Evolutionary conservation across 257 asterid species (phyloP).

Genomic region (Verbena officinalis): DNA sequence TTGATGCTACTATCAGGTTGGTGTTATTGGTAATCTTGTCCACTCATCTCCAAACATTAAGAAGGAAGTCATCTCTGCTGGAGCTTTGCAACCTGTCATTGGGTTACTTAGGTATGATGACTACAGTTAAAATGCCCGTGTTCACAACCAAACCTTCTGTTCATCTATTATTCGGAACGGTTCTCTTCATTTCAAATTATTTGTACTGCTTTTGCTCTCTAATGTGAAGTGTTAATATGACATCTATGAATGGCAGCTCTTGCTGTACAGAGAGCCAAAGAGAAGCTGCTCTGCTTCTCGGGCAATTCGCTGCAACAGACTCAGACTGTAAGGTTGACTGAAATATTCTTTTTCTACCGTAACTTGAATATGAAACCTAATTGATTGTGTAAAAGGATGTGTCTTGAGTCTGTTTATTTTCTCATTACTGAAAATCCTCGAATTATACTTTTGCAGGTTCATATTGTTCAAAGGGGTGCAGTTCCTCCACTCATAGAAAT

Average conservation of each 20-base stretch:
- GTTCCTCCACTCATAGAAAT: constrained; percentile 91
- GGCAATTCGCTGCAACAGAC: constrained; percentile 99
- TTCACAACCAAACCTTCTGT: neutral
- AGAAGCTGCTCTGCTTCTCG: constrained; percentile 98
- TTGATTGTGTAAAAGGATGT: neutral
- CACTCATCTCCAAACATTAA: constrained; percentile 97
- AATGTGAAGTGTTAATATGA: constrained; percentile 17
- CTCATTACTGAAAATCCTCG: constrained; percentile 17
- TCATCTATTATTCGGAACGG: neutral
- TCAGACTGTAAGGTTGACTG: constrained; percentile 97
- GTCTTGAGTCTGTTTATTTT: constrained; percentile 9
- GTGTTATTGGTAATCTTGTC: constrained; percentile 96
- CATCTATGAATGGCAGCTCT: constrained; percentile 58
- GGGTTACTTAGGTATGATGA: constrained; percentile 80
- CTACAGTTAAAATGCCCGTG: neutral
- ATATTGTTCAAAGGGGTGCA: constrained; percentile 99
- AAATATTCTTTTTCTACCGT: constrained; percentile 23
- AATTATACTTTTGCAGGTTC: constrained; percentile 57
- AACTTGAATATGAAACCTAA: constrained; percentile 6
- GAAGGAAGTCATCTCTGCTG: constrained; percentile 95
- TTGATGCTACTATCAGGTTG: constrained; percentile 69
- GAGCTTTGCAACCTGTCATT: constrained; percentile 98
- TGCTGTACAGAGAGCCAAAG: constrained; percentile 99
- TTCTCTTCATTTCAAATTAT: neutral
- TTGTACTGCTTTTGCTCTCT: constrained; percentile 22